These are phyloP conservation scores for Colletotrichum godetiae DNA, from an alignment of 2,329 filamentous ascomycete species.

Conservation along the genomic window DNA sequence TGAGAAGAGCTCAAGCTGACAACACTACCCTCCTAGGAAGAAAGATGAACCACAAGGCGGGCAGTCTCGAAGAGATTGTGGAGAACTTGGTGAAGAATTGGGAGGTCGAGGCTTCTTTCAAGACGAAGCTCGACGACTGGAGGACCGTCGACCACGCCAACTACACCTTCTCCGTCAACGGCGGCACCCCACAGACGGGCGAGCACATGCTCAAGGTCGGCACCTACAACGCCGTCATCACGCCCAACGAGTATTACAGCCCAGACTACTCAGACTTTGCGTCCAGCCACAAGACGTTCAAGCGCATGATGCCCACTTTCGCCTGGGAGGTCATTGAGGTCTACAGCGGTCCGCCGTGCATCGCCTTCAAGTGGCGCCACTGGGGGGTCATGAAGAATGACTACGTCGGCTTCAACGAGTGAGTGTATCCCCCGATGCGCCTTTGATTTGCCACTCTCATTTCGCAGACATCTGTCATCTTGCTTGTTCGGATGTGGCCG, in stretches of 20 bases:
- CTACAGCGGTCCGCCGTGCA: conserved; percentile 71
- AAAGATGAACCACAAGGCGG: conserved; percentile 63
- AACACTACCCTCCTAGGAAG: conserved; percentile 59
- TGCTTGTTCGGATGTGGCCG: background rate
- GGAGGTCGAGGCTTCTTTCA: conserved; percentile 79
- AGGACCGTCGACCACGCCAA: conserved; percentile 69
- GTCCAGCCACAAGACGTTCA: conserved; percentile 76
- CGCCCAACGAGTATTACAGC: conserved; percentile 72
- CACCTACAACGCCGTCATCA: conserved; percentile 76
- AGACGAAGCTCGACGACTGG: conserved; percentile 70
- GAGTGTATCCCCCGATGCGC: conserved; percentile 41
- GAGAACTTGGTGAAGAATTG: conserved; percentile 80
- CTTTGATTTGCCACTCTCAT: too few relatives aligned
- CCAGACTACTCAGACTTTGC: conserved; percentile 71
- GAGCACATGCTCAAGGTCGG: conserved; percentile 75
- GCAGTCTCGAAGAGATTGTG: conserved; percentile 69
- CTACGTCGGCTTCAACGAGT: conserved; percentile 74
- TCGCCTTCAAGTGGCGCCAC: conserved; percentile 74
- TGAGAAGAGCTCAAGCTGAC: background rate
- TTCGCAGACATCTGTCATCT: background rate
- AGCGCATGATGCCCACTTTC: conserved; percentile 79
- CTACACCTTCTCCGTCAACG: conserved; percentile 74
- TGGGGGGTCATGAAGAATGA: conserved; percentile 76
- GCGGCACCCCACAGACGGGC: conserved; percentile 64
- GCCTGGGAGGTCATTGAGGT: conserved; percentile 79